Base-by-base conservation (phyloP, 129 eudicot species). In the Arctium minus region DNA sequence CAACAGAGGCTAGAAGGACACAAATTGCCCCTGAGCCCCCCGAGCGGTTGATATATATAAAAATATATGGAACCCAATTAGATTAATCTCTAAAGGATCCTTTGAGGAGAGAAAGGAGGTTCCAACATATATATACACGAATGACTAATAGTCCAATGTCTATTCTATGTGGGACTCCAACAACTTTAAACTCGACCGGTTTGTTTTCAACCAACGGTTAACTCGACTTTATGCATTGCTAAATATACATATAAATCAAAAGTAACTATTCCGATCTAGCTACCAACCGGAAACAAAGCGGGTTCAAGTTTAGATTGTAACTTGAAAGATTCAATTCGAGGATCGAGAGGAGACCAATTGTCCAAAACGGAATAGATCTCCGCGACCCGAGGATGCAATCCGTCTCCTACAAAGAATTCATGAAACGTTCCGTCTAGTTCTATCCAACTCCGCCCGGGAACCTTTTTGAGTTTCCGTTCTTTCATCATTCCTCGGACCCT, bases 381-480 rank as follows among this genome's bases (percentile, higher is more conserved):
- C 11, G 74, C 79, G 74, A 85, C 86, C 83, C 80, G 88, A 74
- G 87, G 87, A 83, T 89, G 88, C n/a, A 80, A 77, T 69, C 82
- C 83, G 80, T 90, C 93, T 37, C 94, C 92, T 1, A 88, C 92
- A 13, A 79, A 81, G 80, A 91, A 93, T 75, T 87, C 91, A 80
- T 93, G 90, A 37, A 86, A 82, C 18, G 72, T 75, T 64, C 94
- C 94, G 50, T 91, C 89, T 10, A 91, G 89, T 84, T 93, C 92
- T 75, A 93, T 89, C 87, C 91, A 86, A 77, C 94, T 91, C 83
- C 89, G 53, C 8, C 96, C 96, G 0, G 91, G 94, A 84, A 86
- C 73, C 78, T 93, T 93, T 88, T 88, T 82, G 2, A 85, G 31
- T 36, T 85, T 86, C 40, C 67, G 75, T 71, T 85, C 86, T 84